Conservation (phyloP, 2,329 filamentous ascomycete genomes). For the Amphichorda felina region DNA sequence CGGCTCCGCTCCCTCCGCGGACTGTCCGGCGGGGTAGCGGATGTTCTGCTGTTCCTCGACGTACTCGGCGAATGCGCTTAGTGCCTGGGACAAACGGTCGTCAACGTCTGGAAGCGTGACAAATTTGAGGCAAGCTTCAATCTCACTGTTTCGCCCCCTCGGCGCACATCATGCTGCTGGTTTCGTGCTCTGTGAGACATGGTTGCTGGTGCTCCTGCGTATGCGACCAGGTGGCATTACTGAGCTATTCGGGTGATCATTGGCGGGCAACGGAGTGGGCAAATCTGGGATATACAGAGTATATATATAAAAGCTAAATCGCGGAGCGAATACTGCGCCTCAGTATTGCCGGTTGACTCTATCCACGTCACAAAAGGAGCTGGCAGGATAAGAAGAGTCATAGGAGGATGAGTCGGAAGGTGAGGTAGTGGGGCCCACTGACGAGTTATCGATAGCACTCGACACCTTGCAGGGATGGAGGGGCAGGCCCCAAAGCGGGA, state of each 20-base stretch:
- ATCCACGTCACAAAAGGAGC: background rate
- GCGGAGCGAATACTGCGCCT: background rate
- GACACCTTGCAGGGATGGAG: background rate
- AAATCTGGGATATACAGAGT: no score
- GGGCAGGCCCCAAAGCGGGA: no score
- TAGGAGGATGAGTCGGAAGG: background rate
- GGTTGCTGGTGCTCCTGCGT: conserved; percentile 7
- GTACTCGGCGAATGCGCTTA: conserved; percentile 96
- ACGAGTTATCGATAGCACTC: background rate
- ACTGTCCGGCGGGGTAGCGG: conserved; percentile 38
- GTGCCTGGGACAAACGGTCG: conserved; percentile 36
- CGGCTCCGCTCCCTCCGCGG: conserved; percentile 6
- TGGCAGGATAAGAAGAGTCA: conserved; percentile 1
- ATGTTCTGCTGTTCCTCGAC: conserved; percentile 85
- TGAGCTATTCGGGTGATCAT: conserved; percentile 15
- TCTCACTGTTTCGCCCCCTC: conserved; percentile 70
- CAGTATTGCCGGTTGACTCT: conserved; percentile 4
- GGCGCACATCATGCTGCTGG: conserved; percentile 58
- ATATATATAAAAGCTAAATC: background rate
- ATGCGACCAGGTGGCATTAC: conserved; percentile 8
- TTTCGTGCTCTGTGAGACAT: conserved; percentile 47
- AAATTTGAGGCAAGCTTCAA: background rate
- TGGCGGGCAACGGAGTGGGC: no score
- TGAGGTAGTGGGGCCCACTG: background rate
- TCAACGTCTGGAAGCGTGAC: no score